These are phyloP conservation scores for Russula lepida DNA, from an alignment of 768 basidiomycete species.

Conservation along the genomic window DNA sequence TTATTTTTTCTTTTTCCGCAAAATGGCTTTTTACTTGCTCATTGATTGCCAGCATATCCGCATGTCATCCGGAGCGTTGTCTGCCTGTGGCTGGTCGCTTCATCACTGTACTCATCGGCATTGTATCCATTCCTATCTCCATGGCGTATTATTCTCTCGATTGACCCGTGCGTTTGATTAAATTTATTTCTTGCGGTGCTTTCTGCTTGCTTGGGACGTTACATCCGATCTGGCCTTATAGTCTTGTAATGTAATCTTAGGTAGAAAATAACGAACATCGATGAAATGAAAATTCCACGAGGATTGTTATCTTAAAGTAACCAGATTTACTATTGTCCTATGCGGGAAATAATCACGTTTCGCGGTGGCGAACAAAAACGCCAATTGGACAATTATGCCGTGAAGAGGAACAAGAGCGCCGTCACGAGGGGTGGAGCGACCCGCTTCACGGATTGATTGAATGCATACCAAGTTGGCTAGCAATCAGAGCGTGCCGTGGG, in stretches of 20 bases:
- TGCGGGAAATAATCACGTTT: background rate
- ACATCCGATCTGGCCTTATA: constrained; percentile 17
- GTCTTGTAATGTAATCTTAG: constrained; percentile 23
- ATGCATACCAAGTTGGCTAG: background rate
- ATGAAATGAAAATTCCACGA: constrained; percentile 5
- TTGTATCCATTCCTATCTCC: constrained; percentile 21
- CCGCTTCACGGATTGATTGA: constrained; percentile 11
- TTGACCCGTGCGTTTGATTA: constrained; percentile 14
- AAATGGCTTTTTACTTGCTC: constrained; percentile 19
- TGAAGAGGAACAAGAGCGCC: constrained; percentile 6
- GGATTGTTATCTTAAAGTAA: background rate
- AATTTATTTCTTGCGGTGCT: constrained; percentile 22
- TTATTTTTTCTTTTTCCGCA: constrained; percentile 17
- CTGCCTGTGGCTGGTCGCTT: constrained; percentile 19
- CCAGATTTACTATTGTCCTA: background rate
- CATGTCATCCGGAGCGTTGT: constrained; percentile 20
- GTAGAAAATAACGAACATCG: constrained; percentile 22
- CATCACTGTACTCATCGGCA: constrained; percentile 22
- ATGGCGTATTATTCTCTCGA: constrained; percentile 20
- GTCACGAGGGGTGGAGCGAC: background rate
- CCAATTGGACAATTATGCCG: constrained; percentile 3
- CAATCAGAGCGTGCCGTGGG: background rate
- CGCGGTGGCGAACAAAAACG: background rate
- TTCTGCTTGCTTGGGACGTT: constrained; percentile 16
- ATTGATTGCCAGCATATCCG: constrained; percentile 15